Evolutionary conservation across 257 asterid genomes (phyloP).

Genomic region (Phtheirospermum japonicum): DNA sequence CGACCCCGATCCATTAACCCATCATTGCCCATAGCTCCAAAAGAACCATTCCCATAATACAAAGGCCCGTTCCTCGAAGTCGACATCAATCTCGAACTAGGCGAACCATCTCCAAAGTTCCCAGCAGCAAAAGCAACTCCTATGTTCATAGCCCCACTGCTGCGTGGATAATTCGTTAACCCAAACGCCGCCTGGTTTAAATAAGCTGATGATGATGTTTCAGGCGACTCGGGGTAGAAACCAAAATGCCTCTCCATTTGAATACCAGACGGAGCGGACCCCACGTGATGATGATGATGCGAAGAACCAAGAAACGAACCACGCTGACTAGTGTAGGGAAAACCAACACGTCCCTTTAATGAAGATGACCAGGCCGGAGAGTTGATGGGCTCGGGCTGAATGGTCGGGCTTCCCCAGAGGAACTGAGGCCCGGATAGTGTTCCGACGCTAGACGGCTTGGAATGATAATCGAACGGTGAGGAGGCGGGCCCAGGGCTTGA

Average conservation of each 20-base stretch:
- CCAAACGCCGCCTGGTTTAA: conserved; percentile 52
- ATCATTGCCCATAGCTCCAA: conserved; percentile 47
- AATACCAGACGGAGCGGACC: conserved; percentile 93
- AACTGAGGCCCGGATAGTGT: conserved; percentile 91
- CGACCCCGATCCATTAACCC: conserved; percentile 67
- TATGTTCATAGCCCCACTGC: conserved; percentile 51
- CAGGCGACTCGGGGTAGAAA: conserved; percentile 80
- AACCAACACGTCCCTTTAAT: conserved; percentile 45
- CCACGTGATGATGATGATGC: conserved; percentile 66
- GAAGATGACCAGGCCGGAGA: conserved; percentile 72
- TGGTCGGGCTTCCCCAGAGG: conserved; percentile 91
- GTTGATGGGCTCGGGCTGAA: conserved; percentile 49
- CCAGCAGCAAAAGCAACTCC: conserved; percentile 67
- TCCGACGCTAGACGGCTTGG: conserved; percentile 67
- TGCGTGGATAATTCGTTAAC: conserved; percentile 38
- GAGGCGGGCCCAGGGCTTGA: conserved; percentile 63
- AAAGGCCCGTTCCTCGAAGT: conserved; percentile 59
- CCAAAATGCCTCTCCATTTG: conserved; percentile 79
- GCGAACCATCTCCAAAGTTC: conserved; percentile 66
- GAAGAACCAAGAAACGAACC: conserved; percentile 54
- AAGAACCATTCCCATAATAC: conserved; percentile 68
- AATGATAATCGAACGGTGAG: conserved; percentile 47
- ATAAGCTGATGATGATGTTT: conserved; percentile 52
- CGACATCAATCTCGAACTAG: conserved; percentile 65
- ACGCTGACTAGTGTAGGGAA: conserved; percentile 50